Conservation (phyloP, 139 green algal species). For the Chlamydomonas sphaeroides region DNA sequence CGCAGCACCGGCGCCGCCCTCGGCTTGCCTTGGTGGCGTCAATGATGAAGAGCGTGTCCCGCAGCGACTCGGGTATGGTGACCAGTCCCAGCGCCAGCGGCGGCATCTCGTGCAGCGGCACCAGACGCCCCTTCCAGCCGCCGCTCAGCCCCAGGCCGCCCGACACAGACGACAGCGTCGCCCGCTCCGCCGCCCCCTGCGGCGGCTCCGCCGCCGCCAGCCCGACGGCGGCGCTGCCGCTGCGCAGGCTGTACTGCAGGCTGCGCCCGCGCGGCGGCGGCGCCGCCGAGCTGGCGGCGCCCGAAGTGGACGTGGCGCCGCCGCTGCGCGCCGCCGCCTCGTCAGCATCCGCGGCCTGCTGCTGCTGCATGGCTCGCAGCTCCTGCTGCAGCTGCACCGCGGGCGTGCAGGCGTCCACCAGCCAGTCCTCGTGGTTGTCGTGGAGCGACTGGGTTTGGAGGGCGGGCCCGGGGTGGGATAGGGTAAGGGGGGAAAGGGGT, state of each 20-base stretch:
- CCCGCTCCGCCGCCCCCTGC: too few relatives aligned
- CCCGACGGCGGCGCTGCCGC: too few relatives aligned
- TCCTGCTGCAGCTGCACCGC: background rate
- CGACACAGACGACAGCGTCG: too few relatives aligned
- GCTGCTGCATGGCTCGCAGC: too few relatives aligned
- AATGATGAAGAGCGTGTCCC: conserved; percentile 34
- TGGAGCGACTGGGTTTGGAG: conserved; percentile 69
- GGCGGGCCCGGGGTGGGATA: background rate
- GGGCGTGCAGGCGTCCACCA: conserved; percentile 44
- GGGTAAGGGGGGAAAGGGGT: background rate
- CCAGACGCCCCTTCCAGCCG: background rate
- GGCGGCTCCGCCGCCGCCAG: too few relatives aligned
- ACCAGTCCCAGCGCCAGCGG: background rate
- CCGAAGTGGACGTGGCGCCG: background rate
- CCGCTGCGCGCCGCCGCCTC: background rate
- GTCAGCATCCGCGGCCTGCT: too few relatives aligned
- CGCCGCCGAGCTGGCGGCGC: background rate
- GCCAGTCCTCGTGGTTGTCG: conserved; percentile 94
- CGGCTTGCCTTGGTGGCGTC: conserved; percentile 37
- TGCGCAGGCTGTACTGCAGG: background rate
- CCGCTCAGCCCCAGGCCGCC: too few relatives aligned
- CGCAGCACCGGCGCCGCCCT: too few relatives aligned
- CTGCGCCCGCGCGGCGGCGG: background rate
- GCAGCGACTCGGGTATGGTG: conserved; percentile 20
- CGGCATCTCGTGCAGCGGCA: background rate